Evolutionary conservation across 1,284 basidiomycete genomes (phyloP).

Genomic region (Vanrija humicola): DNA sequence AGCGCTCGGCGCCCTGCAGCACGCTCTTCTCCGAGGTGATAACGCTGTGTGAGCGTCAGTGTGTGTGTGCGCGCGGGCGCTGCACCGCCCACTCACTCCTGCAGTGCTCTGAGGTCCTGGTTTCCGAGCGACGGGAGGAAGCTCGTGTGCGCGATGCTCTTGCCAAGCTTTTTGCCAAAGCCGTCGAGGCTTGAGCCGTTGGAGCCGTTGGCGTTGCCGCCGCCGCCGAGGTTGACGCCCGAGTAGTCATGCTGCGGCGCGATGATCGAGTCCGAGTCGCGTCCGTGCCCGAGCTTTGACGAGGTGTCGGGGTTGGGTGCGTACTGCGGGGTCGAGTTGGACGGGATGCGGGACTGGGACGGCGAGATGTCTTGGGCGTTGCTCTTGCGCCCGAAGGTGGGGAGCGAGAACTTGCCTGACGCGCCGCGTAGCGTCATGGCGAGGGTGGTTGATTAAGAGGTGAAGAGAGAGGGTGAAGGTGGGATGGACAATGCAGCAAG

Average conservation of each 20-base stretch:
- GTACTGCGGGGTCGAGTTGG: not conserved
- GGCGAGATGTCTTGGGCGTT: not conserved
- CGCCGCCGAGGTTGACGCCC: not conserved
- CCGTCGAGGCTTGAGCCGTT: conserved; percentile 17
- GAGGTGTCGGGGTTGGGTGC: no score
- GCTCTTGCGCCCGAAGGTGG: conserved; percentile 30
- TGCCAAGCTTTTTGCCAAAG: conserved; percentile 38
- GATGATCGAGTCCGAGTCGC: not conserved
- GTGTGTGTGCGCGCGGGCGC: not conserved
- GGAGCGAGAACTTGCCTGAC: conserved; percentile 41
- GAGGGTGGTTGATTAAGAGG: not conserved
- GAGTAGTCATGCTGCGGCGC: not conserved
- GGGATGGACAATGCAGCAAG: not conserved
- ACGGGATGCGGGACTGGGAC: not conserved
- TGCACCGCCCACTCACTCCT: conserved; percentile 49
- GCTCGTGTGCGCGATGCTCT: conserved; percentile 42
- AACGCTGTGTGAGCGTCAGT: conserved; percentile 55
- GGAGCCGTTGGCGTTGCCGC: conserved; percentile 7
- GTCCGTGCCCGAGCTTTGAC: not conserved
- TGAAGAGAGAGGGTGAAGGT: not conserved
- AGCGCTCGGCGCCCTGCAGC: conserved; percentile 60
- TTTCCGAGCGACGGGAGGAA: conserved; percentile 70
- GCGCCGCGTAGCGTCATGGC: conserved; percentile 33
- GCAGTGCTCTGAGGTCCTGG: conserved; percentile 72
- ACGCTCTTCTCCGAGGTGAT: conserved; percentile 85